Conservation (phyloP, 176 grass and related monocot species). For the Avena eriantha region DNA sequence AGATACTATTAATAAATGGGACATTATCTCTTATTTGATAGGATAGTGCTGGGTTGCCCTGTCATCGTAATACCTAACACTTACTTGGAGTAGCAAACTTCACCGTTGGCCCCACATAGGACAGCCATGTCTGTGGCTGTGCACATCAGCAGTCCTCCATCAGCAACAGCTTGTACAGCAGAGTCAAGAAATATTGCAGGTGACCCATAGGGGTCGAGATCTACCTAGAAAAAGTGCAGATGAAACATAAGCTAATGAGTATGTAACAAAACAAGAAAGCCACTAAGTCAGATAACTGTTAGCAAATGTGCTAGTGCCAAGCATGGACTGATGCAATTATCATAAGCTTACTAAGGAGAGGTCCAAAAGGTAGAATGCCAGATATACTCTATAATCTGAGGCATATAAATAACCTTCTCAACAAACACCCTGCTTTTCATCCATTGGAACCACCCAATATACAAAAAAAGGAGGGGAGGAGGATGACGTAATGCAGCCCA, state of each 20-base stretch:
- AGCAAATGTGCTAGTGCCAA: constrained; percentile 12
- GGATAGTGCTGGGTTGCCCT: neutral
- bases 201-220: constrained; percentile 96
- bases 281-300: neutral
- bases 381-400: neutral
- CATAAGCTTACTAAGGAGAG: constrained; percentile 1
- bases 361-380: neutral
- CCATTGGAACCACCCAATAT: neutral
- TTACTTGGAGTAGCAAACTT: constrained; percentile 97
- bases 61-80: neutral
- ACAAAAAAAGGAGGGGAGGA: too few relatives aligned
- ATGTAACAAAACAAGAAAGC: neutral
- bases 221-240: constrained; percentile 57
- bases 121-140: constrained; percentile 98
- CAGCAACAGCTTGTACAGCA: constrained; percentile 83
- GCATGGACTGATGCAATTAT: neutral
- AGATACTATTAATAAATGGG: neutral
- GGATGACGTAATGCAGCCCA: neutral
- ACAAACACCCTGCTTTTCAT: neutral
- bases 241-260: neutral
- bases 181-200: constrained; percentile 95
- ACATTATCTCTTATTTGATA: neutral
- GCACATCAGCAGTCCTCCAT: constrained; percentile 94
- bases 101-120: constrained; percentile 83
- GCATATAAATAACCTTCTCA: neutral